These are phyloP conservation scores for Rhodotorula sp. DNA, from an alignment of 1,284 basidiomycete genomes.

Conservation along the genomic window DNA sequence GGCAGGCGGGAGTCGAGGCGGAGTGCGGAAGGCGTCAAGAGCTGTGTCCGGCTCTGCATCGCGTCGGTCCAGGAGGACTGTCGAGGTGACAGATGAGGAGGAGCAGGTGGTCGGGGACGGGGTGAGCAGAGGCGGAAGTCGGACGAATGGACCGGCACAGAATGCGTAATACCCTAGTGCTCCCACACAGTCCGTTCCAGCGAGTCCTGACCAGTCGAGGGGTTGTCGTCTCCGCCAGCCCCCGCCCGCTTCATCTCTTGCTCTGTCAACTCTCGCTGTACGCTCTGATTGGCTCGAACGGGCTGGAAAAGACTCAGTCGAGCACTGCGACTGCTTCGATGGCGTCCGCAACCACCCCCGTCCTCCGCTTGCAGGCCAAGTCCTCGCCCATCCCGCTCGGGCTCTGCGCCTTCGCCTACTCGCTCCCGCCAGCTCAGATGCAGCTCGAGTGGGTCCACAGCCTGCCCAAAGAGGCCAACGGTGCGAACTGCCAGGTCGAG, in stretches of 20 bases:
- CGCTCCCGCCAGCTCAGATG: conserved; percentile 20
- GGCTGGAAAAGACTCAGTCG: no score
- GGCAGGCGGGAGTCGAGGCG: conserved; percentile 88
- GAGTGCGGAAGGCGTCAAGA: conserved; percentile 36
- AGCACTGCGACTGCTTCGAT: not conserved
- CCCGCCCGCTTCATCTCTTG: not conserved
- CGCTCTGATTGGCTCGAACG: no score
- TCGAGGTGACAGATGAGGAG: no score
- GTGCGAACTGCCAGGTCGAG: conserved; percentile 16
- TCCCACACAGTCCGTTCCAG: not conserved
- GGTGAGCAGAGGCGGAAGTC: not conserved
- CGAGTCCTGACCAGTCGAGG: not conserved
- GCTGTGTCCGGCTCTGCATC: conserved; percentile 30
- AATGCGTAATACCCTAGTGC: no score
- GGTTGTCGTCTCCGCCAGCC: not conserved
- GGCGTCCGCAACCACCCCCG: not conserved
- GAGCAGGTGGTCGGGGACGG: not conserved
- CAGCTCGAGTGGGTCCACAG: conserved; percentile 30
- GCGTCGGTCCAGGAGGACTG: not conserved
- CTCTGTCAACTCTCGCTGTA: no score
- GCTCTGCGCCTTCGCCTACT: conserved; percentile 17
- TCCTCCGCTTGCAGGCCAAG: conserved; percentile 20
- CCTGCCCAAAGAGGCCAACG: conserved; percentile 11
- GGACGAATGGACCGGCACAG: no score
- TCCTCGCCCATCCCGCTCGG: conserved; percentile 16